These are phyloP conservation scores for Gryganskiella cystojenkinii DNA, from an alignment of 192 early-diverging fungal species.

Conservation along the genomic window DNA sequence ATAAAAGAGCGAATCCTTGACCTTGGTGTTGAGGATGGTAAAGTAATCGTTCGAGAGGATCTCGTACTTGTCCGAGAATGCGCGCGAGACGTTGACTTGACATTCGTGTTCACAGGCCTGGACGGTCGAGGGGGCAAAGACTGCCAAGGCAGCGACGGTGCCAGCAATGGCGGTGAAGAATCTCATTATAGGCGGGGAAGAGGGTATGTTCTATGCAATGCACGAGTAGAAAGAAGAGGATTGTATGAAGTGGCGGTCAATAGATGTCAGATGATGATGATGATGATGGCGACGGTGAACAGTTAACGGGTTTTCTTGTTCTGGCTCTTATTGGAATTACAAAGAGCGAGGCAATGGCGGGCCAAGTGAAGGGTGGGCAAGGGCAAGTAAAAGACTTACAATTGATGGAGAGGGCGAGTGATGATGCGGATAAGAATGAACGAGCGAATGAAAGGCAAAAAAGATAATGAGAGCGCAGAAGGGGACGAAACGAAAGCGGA, in stretches of 20 bases:
- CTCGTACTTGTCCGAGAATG: slow-evolving; percentile 58
- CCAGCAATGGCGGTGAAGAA: slow-evolving; percentile 34
- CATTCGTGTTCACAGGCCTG: slow-evolving; percentile 64
- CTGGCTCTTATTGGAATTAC: too few species aligned
- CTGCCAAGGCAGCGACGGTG: slow-evolving; percentile 27
- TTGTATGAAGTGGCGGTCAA: not conserved
- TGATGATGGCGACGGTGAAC: not conserved
- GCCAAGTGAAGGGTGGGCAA: too few species aligned
- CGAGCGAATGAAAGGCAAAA: not conserved
- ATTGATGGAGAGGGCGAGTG: not conserved
- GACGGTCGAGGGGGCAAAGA: slow-evolving; percentile 35
- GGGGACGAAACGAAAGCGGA: not conserved
- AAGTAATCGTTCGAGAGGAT: slow-evolving; percentile 45
- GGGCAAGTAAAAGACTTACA: not conserved
- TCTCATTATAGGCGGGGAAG: slow-evolving; percentile 38
- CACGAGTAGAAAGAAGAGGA: not conserved
- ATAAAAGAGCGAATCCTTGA: slow-evolving; percentile 32
- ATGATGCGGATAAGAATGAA: not conserved
- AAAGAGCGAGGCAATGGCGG: too few species aligned
- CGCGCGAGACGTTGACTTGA: slow-evolving; percentile 57
- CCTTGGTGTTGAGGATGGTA: slow-evolving; percentile 19
- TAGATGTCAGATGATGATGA: not conserved
- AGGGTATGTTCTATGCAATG: not conserved
- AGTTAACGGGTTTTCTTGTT: not conserved
- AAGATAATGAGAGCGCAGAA: too few species aligned